A percentile compares a stretch with the other conserved stretches of the same genome.
Conservation (phyloP, 2,329 filamentous ascomycete species). For the Monilinia laxa region DNA sequence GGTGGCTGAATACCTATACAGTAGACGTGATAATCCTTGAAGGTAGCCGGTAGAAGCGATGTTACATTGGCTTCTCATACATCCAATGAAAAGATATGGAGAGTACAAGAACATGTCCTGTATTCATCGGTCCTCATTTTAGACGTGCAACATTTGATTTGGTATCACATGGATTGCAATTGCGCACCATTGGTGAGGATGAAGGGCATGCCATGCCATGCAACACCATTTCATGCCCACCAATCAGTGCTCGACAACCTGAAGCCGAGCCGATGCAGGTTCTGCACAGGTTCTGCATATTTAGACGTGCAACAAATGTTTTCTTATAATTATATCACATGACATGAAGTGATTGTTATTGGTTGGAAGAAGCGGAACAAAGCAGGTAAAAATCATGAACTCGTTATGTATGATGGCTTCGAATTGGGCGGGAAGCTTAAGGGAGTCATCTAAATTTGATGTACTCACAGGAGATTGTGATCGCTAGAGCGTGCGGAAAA, state of each 20-base stretch:
- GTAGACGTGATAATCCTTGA: background rate
- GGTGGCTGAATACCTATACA: background rate
- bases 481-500: background rate
- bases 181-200: too few relatives aligned
- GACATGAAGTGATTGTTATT: background rate
- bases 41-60: background rate
- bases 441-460: background rate
- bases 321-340: background rate
- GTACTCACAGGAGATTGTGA: background rate
- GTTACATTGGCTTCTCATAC: background rate
- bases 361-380: too few relatives aligned
- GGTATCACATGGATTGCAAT: too few relatives aligned
- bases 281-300: background rate
- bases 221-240: background rate
- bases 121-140: too few relatives aligned
- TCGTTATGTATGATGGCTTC: background rate
- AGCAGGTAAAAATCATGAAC: background rate
- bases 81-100: background rate
- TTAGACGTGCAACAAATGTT: background rate
- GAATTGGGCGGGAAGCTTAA: background rate
- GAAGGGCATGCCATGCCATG: background rate
- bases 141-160: too few relatives aligned
- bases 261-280: too few relatives aligned
- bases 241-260: background rate
- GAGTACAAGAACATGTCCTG: too few relatives aligned